These are phyloP conservation scores for Arachnopeziza araneosa DNA, from an alignment of 2,329 filamentous ascomycete genomes.

Conservation along the genomic window DNA sequence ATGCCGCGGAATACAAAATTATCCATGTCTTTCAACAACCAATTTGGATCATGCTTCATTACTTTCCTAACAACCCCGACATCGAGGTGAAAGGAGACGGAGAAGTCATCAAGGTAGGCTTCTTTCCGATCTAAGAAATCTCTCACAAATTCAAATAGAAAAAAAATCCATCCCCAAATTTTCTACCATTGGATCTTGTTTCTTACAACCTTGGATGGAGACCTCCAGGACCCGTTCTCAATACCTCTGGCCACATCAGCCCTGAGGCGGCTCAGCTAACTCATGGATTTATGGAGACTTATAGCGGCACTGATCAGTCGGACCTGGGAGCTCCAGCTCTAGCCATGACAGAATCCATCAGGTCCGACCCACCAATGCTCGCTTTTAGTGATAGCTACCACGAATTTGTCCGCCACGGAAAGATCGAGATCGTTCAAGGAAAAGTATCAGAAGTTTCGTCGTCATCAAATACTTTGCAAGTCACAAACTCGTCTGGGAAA, in stretches of 20 bases:
- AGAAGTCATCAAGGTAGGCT: conserved; percentile 10
- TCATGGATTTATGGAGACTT: conserved; percentile 45
- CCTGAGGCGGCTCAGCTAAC: conserved; percentile 48
- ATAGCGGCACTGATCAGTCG: conserved; percentile 50
- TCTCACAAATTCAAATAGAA: conserved; percentile 7
- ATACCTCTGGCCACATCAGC: conserved; percentile 60
- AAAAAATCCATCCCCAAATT: conserved; percentile 46
- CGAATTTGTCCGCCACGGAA: conserved; percentile 65
- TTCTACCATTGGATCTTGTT: conserved; percentile 66
- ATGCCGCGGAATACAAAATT: conserved; percentile 49
- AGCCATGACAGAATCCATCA: conserved; percentile 14
- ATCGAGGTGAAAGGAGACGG: conserved; percentile 3
- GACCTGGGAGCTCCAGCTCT: conserved; percentile 36
- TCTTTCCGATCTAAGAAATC: neutral
- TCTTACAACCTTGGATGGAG: conserved; percentile 66
- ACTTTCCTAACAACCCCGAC: conserved; percentile 28
- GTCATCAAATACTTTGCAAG: neutral
- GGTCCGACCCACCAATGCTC: conserved; percentile 54
- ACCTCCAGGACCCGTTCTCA: conserved; percentile 49
- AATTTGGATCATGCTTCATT: conserved; percentile 64
- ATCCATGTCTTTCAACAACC: conserved; percentile 66
- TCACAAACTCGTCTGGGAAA: neutral
- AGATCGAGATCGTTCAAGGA: conserved; percentile 40
- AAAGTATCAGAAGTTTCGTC: conserved; percentile 5
- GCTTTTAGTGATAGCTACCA: conserved; percentile 67